Evolutionary conservation across 2,329 filamentous ascomycete genomes (phyloP).

Genomic region (Botrytis paeoniae): DNA sequence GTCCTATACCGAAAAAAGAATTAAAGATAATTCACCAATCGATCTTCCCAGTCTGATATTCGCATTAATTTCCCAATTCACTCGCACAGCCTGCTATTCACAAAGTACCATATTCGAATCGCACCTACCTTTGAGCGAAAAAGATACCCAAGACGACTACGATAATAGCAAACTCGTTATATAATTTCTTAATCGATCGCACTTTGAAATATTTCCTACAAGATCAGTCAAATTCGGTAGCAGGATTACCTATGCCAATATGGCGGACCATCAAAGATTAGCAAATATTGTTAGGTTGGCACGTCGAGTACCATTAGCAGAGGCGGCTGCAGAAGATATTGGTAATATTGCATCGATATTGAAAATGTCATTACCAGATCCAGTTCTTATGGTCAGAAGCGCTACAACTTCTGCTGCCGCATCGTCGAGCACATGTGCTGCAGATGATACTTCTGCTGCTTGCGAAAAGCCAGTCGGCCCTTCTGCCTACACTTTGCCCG

Average conservation of each 20-base stretch:
- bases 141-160: not conserved
- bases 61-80: slow-evolving; percentile 1
- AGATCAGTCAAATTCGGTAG: slow-evolving; percentile 14
- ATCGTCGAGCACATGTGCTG: slow-evolving; percentile 36
- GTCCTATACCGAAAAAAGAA: not conserved
- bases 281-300: slow-evolving; percentile 34
- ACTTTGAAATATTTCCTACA: not conserved
- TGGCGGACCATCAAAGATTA: slow-evolving; percentile 28
- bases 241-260: slow-evolving; percentile 20
- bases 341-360: slow-evolving; percentile 30
- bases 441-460: slow-evolving; percentile 38
- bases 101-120: slow-evolving; percentile 18
- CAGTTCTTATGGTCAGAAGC: slow-evolving; percentile 29
- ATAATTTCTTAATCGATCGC: slow-evolving; percentile 12
- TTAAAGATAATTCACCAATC: slow-evolving; percentile 8
- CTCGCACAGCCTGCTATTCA: not conserved
- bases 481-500: slow-evolving; percentile 59
- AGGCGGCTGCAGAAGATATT: slow-evolving; percentile 22
- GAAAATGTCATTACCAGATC: slow-evolving; percentile 30
- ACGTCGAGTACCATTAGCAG: slow-evolving; percentile 27
- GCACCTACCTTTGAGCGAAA: slow-evolving; percentile 24
- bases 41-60: not conserved
- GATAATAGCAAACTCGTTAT: not conserved
- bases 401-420: slow-evolving; percentile 27
- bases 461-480: slow-evolving; percentile 60